Percentiles rank a stretch among this genome's conserved stretches.
These are phyloP conservation scores for Penicillium sp. DNA, from an alignment of 2,329 filamentous ascomycete species.

Conservation along the genomic window DNA sequence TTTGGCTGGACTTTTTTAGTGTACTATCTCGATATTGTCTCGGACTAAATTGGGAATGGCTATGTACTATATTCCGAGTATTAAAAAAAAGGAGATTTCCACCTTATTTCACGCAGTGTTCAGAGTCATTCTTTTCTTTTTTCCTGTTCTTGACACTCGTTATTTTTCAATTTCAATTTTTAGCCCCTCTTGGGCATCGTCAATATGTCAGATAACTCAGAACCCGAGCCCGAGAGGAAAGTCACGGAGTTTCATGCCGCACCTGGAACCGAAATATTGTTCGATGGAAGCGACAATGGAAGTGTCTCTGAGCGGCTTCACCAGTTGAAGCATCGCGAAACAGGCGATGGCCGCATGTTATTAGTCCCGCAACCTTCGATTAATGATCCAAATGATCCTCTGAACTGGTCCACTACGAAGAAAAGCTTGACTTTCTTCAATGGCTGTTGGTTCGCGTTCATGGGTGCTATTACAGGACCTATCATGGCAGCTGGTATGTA, in stretches of 20 bases:
- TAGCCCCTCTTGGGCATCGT: neutral
- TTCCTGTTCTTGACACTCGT: neutral
- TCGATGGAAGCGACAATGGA: constrained; percentile 2
- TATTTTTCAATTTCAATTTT: neutral
- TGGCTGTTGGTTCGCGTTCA: constrained; percentile 19
- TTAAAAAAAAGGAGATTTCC: neutral
- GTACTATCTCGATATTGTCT: neutral
- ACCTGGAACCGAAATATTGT: constrained; percentile 14
- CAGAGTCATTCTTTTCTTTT: neutral
- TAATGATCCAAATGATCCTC: constrained; percentile 16
- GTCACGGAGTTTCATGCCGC: neutral
- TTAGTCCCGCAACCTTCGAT: constrained; percentile 15
- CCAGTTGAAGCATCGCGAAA: constrained; percentile 23
- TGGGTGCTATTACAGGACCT: constrained; percentile 18
- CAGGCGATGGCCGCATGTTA: constrained; percentile 12
- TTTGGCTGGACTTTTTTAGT: neutral
- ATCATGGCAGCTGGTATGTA: constrained; percentile 26
- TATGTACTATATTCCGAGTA: neutral
- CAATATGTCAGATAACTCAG: neutral
- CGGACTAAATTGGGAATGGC: neutral
- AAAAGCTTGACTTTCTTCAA: constrained; percentile 15
- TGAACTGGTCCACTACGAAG: constrained; percentile 14
- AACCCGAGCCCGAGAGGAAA: neutral
- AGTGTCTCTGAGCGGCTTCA: constrained; percentile 8
- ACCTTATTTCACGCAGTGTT: neutral